Evolutionary conservation across 306 rosid genomes (phyloP).

Genomic region (Hippophae tibetana): DNA sequence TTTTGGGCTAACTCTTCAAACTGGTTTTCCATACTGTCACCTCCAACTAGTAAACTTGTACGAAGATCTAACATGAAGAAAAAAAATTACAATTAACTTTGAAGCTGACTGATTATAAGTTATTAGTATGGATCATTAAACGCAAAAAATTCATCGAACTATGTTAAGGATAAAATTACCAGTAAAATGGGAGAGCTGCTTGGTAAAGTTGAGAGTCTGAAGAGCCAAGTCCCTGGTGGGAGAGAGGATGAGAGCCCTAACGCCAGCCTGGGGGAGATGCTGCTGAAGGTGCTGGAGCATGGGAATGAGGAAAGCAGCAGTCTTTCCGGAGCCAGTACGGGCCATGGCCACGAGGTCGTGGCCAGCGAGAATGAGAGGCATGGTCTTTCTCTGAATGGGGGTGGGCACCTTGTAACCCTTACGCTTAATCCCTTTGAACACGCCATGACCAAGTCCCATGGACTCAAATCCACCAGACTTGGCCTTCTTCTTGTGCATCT

Average conservation of each 20-base stretch:
- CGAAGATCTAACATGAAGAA: conserved; percentile 52
- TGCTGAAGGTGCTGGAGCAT: conserved; percentile 73
- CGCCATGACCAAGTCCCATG: conserved; percentile 49
- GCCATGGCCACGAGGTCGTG: conserved; percentile 94
- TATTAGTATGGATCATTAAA: no score
- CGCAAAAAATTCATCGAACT: no score
- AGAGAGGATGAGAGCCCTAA: conserved; percentile 72
- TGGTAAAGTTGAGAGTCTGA: conserved; percentile 81
- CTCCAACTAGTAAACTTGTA: conserved; percentile 83
- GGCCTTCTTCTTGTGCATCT: conserved; percentile 49
- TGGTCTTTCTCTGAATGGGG: conserved; percentile 87
- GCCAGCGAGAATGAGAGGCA: conserved; percentile 85
- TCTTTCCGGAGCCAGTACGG: conserved; percentile 90
- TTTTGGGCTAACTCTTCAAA: conserved; percentile 76
- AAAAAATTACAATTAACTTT: no score
- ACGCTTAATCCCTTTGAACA: conserved; percentile 56
- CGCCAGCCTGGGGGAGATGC: conserved; percentile 74
- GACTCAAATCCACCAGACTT: conserved; percentile 86
- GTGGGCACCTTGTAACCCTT: conserved; percentile 90
- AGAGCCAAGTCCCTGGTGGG: conserved; percentile 86
- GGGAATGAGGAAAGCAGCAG: conserved; percentile 83
- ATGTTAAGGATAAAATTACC: conserved; percentile 25
- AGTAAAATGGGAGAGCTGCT: conserved; percentile 63
- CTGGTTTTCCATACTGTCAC: conserved; percentile 89
- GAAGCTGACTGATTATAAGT: no score